Evolutionary conservation across 2,329 filamentous ascomycete genomes (phyloP).

Genomic region (Phyllachora maydis): DNA sequence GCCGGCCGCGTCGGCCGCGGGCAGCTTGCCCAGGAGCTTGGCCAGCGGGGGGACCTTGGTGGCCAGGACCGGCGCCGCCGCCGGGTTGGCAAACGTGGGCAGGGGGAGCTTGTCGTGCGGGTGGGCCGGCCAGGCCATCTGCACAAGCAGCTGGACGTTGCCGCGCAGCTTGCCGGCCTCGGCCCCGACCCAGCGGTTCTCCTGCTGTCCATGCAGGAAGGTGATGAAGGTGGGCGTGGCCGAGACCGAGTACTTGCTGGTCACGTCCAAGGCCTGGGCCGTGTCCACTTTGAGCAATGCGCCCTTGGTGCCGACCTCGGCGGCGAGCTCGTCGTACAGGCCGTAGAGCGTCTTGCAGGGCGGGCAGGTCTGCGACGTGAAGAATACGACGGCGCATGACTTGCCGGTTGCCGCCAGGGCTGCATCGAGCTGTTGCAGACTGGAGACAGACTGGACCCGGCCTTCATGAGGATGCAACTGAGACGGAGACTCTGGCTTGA

Average conservation of each 20-base stretch:
- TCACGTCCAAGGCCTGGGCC: conserved; percentile 41
- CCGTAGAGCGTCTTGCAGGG: conserved; percentile 76
- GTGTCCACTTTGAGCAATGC: conserved; percentile 71
- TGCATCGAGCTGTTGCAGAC: conserved; percentile 35
- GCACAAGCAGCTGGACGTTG: conserved; percentile 53
- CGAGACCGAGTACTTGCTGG: conserved; percentile 42
- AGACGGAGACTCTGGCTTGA: conserved; percentile 10
- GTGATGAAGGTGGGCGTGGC: conserved; percentile 82
- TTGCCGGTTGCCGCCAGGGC: conserved; percentile 36
- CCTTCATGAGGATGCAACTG: conserved; percentile 13
- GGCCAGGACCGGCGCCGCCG: conserved; percentile 46
- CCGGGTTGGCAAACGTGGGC: conserved; percentile 44
- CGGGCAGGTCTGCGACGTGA: conserved; percentile 71
- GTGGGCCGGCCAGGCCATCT: conserved; percentile 58
- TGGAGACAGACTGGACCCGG: conserved; percentile 39
- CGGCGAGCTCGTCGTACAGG: conserved; percentile 59
- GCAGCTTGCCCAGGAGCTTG: conserved; percentile 62
- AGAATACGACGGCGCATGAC: conserved; percentile 69
- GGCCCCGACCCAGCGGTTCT: conserved; percentile 65
- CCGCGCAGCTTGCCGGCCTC: conserved; percentile 45
- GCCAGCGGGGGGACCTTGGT: conserved; percentile 62
- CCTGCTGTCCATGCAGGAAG: conserved; percentile 54
- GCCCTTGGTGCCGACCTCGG: conserved; percentile 45
- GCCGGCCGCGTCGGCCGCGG: conserved; percentile 33
- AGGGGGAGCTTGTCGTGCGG: conserved; percentile 52